Evolutionary conservation across 352 stramenopile genomes (phyloP), one percentile per base, ranked within the genome.

Genomic region (Phytophthora uliginosa): DNA sequence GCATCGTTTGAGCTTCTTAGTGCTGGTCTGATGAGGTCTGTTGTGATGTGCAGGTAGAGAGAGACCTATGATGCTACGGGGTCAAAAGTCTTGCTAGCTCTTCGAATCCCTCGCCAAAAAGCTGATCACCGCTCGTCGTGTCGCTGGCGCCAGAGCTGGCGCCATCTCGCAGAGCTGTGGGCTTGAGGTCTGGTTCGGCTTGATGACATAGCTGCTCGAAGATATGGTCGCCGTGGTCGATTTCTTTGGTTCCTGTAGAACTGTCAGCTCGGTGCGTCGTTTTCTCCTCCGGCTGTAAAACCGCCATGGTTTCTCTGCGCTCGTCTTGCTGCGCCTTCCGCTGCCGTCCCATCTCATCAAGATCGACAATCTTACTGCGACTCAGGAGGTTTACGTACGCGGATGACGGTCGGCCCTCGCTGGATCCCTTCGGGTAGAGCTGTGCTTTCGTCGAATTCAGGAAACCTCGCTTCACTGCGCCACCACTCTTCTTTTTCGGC

Each of bases 191-290:
- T 4, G 88, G 83, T 60, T 97, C 90, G 7, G 87, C 88, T 65
- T 93, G 80, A 66, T 89, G 72, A 58, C 87, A 97, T 7, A 97
- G 78, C 59, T 93, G 84, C 26, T 95, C 86, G 57, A 97, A 97
- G 47, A 94, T 82, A 40, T 85, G 81, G 66, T 95, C 87, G 0
- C 81, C 84, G 45, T 85, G 75, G 59, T 94, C 85, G 26, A 79
- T 54, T 73, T 93, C 86, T 47, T 65, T 53, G 0, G 34, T 62
- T 62, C 13, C 20, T 71, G 64, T 8, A 15, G 15, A 45, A 17
- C 47, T 61, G 50, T 4, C n/a, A 48, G 26, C 2, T 22, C 40
- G 59, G n/a, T 58, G 47, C 31, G 61, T 62, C 3, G 12, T 48
- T 22, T 54, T 7, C 18, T 75, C 36, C 7, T 59, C 65, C 20